A percentile compares a stretch with the other conserved stretches of the same genome.
Conservation (phyloP, 2,329 filamentous ascomycete species). For the Dactylonectria macrodidyma region DNA sequence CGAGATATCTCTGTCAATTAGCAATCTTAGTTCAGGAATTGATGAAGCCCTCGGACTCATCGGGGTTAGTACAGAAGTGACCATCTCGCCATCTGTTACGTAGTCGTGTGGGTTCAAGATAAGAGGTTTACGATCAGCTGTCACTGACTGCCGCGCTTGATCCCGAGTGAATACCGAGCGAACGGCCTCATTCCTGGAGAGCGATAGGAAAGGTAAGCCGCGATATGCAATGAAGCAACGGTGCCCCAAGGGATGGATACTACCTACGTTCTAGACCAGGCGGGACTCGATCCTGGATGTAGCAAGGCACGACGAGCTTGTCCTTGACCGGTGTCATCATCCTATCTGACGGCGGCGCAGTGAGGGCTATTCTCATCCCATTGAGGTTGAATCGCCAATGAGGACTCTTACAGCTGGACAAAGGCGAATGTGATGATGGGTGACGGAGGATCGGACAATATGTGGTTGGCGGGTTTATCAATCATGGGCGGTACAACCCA, state of each 20-base stretch:
- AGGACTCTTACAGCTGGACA: constrained; percentile 5
- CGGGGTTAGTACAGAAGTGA: not conserved
- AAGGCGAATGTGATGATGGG: not conserved
- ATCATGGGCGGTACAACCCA: not conserved
- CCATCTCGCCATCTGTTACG: not conserved
- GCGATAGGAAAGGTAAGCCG: constrained; percentile 7
- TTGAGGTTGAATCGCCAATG: not conserved
- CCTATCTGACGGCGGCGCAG: not conserved
- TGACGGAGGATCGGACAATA: not conserved
- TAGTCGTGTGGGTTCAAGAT: not conserved
- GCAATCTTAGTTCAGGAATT: constrained; percentile 30
- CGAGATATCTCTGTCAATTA: constrained; percentile 28
- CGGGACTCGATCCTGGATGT: not conserved
- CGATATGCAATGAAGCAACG: constrained; percentile 6
- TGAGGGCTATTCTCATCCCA: not conserved
- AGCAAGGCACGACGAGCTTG: not conserved
- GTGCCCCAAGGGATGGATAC: not conserved
- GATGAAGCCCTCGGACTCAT: constrained; percentile 29
- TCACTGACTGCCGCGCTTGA: not conserved
- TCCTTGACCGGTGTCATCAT: constrained; percentile 5
- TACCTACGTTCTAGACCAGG: not conserved
- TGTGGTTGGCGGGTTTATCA: constrained; percentile 1
- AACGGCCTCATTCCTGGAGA: constrained; percentile 2
- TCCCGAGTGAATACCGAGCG: not conserved
- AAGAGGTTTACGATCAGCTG: not conserved